A percentile compares a stretch with the other conserved stretches of the same genome.
phyloP scores from a whole-genome alignment of 805 yeast species.

The Sungouiella blattae region DNA sequence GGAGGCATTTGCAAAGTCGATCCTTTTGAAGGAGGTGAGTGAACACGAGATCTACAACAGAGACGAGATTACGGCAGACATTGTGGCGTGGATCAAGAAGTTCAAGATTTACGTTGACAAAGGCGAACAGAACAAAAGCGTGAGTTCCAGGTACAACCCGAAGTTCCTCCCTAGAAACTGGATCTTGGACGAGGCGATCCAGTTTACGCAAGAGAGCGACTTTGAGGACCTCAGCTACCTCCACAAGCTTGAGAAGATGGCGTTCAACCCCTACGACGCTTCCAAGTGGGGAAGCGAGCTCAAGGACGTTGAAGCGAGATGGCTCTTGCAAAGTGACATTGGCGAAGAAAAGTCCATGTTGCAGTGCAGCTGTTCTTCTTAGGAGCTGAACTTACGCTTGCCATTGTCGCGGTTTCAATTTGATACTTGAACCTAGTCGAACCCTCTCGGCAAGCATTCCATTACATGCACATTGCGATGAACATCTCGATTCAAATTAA shows the following conservation, averaged over 20 bases:
- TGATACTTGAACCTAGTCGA: too few relatives aligned
- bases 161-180: slow-evolving; percentile 78
- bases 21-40: slow-evolving; percentile 15
- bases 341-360: slow-evolving; percentile 56
- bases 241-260: slow-evolving; percentile 65
- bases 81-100: slow-evolving; percentile 49
- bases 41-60: slow-evolving; percentile 21
- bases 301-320: slow-evolving; percentile 53
- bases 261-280: slow-evolving; percentile 68
- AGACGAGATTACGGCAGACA: slow-evolving; percentile 38
- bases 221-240: slow-evolving; percentile 48
- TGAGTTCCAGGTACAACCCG: slow-evolving; percentile 62
- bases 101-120: slow-evolving; percentile 46
- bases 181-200: slow-evolving; percentile 81
- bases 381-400: too few relatives aligned
- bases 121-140: slow-evolving; percentile 27
- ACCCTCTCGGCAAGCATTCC: too few relatives aligned
- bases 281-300: slow-evolving; percentile 64
- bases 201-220: slow-evolving; percentile 48
- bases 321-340: slow-evolving; percentile 50
- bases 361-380: slow-evolving; percentile 68
- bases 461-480: too few relatives aligned
- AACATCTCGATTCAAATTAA: too few relatives aligned
- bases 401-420: too few relatives aligned
- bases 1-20: slow-evolving; percentile 15